Percentiles rank a stretch among this genome's conserved stretches.
Evolutionary conservation across 2,329 filamentous ascomycete genomes (phyloP).

Genomic region (Metarhizium sp.): DNA sequence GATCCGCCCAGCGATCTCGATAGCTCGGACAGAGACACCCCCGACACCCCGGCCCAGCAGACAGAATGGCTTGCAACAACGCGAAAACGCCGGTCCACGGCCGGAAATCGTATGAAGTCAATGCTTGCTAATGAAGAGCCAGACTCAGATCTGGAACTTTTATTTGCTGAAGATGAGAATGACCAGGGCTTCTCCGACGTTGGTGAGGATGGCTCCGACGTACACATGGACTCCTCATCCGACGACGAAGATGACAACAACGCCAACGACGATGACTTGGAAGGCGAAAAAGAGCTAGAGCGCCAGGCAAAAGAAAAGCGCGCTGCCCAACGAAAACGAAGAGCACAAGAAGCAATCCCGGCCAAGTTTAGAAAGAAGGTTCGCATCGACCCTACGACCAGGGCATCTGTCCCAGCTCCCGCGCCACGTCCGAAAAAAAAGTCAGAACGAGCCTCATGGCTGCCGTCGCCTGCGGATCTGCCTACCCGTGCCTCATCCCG

Average conservation of each 20-base stretch:
- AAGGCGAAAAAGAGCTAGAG: slow-evolving; percentile 81
- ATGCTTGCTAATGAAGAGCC: slow-evolving; percentile 68
- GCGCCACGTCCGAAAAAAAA: slow-evolving; percentile 48
- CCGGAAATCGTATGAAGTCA: slow-evolving; percentile 73
- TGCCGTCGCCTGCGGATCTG: slow-evolving; percentile 43
- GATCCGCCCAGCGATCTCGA: slow-evolving; percentile 14
- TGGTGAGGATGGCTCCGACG: slow-evolving; percentile 60
- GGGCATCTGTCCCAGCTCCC: slow-evolving; percentile 22
- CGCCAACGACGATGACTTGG: slow-evolving; percentile 54
- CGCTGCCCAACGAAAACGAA: slow-evolving; percentile 65
- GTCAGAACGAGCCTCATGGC: slow-evolving; percentile 49
- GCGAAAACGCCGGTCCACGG: slow-evolving; percentile 68
- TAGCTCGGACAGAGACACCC: slow-evolving; percentile 27
- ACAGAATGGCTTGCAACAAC: slow-evolving; percentile 65
- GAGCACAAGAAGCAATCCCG: slow-evolving; percentile 65
- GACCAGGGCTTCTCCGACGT: slow-evolving; percentile 62
- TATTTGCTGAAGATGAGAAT: slow-evolving; percentile 67
- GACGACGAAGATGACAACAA: slow-evolving; percentile 69
- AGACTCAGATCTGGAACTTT: slow-evolving; percentile 58
- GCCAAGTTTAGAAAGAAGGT: slow-evolving; percentile 66
- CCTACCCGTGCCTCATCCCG: slow-evolving; percentile 50
- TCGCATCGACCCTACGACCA: slow-evolving; percentile 51
- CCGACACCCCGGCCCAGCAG: slow-evolving; percentile 22
- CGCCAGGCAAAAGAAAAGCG: slow-evolving; percentile 62
- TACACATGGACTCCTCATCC: slow-evolving; percentile 77